A percentile compares a stretch with the other conserved stretches of the same genome.
These are phyloP conservation scores for Annulohypoxylon bovei DNA, from an alignment of 495 filamentous ascomycete genomes.

Conservation along the genomic window DNA sequence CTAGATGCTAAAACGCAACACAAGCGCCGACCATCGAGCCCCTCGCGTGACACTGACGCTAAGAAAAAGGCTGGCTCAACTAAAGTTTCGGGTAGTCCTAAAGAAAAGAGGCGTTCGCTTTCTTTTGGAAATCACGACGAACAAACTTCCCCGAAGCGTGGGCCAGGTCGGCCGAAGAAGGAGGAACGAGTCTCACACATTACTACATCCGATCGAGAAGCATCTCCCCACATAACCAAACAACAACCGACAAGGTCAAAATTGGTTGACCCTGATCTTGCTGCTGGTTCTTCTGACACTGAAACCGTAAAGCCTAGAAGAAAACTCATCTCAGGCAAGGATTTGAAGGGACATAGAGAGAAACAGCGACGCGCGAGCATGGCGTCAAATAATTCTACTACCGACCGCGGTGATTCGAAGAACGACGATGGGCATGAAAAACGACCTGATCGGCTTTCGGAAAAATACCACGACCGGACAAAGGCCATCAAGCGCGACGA, in stretches of 20 bases:
- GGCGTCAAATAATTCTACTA: constrained; percentile 59
- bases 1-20: constrained; percentile 50
- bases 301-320: constrained; percentile 66
- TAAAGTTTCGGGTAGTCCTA: constrained; percentile 54
- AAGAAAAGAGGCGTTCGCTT: constrained; percentile 54
- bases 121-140: constrained; percentile 53
- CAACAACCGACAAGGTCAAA: constrained; percentile 55
- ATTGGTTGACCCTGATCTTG: constrained; percentile 59
- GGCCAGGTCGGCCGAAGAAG: constrained; percentile 59
- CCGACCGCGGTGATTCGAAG: constrained; percentile 53
- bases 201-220: constrained; percentile 63
- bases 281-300: constrained; percentile 59
- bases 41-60: constrained; percentile 53
- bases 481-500: constrained; percentile 65
- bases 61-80: constrained; percentile 48
- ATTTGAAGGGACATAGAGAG: constrained; percentile 65
- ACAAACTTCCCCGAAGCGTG: constrained; percentile 57
- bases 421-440: constrained; percentile 53
- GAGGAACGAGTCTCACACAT: constrained; percentile 57
- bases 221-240: constrained; percentile 54
- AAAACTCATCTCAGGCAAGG: constrained; percentile 68
- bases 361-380: constrained; percentile 60
- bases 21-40: constrained; percentile 61
- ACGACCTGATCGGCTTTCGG: constrained; percentile 47
- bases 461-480: constrained; percentile 60